phyloP scores from a whole-genome alignment of 2,329 filamentous ascomycete species.

The Fusarium xyrophilum region DNA sequence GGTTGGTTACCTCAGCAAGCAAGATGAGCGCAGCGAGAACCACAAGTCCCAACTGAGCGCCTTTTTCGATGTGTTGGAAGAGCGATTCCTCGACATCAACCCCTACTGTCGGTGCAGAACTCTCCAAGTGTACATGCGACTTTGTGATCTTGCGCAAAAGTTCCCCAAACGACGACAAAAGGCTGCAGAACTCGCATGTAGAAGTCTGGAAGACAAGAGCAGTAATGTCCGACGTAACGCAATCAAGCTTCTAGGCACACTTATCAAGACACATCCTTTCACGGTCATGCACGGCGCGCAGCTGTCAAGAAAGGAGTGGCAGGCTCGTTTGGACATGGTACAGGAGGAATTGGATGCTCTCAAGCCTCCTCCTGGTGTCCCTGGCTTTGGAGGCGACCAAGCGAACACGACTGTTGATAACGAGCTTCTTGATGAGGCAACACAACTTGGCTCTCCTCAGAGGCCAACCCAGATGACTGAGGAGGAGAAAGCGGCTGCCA shows the following conservation, averaged over 20 bases:
- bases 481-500: slow-evolving; percentile 74
- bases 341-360: slow-evolving; percentile 82
- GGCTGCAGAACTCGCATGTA: slow-evolving; percentile 83
- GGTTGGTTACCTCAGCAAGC: slow-evolving; percentile 86
- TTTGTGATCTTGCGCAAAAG: slow-evolving; percentile 95
- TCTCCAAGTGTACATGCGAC: slow-evolving; percentile 89
- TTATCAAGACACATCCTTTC: slow-evolving; percentile 95
- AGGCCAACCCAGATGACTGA: slow-evolving; percentile 75
- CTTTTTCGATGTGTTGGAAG: slow-evolving; percentile 96
- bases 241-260: slow-evolving; percentile 85
- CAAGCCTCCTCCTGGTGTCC: slow-evolving; percentile 79
- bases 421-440: slow-evolving; percentile 85
- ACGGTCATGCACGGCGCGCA: slow-evolving; percentile 89
- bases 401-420: slow-evolving; percentile 76
- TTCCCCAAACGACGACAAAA: slow-evolving; percentile 90
- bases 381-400: slow-evolving; percentile 63
- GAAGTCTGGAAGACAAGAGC: slow-evolving; percentile 95
- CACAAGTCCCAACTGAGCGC: slow-evolving; percentile 94
- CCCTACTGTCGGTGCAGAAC: slow-evolving; percentile 92
- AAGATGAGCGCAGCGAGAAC: slow-evolving; percentile 90
- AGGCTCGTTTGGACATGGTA: slow-evolving; percentile 78
- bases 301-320: slow-evolving; percentile 86
- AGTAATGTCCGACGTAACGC: slow-evolving; percentile 96
- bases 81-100: slow-evolving; percentile 94
- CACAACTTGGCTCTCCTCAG: slow-evolving; percentile 74